Conservation (phyloP, 805 yeast genomes). For the Lachancea cidri region DNA sequence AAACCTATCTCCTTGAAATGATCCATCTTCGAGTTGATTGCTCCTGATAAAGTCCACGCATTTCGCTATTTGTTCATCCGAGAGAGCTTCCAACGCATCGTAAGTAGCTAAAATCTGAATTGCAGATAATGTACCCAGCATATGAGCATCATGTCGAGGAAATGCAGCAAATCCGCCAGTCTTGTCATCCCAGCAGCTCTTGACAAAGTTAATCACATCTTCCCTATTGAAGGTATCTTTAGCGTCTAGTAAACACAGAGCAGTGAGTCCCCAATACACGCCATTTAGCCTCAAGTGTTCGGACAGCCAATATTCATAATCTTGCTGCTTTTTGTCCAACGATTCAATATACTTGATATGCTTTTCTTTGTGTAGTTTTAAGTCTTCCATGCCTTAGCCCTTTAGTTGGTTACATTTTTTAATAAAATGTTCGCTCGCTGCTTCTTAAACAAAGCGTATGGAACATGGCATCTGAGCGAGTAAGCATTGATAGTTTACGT, state of each 20-base stretch:
- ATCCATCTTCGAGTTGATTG: conserved; percentile 48
- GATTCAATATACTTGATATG: conserved; percentile 55
- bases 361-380: conserved; percentile 35
- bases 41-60: conserved; percentile 36
- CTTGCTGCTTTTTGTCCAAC: conserved; percentile 49
- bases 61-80: conserved; percentile 25
- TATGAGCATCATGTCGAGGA: conserved; percentile 85
- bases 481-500: conserved; percentile 3
- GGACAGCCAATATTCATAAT: conserved; percentile 77
- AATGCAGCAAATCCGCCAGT: conserved; percentile 87
- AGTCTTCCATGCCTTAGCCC: background rate
- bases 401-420: background rate
- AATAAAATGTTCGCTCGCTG: background rate
- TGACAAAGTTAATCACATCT: conserved; percentile 64
- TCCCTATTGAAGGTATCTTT: conserved; percentile 51
- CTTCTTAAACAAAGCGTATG: background rate
- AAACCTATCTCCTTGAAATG: conserved; percentile 83
- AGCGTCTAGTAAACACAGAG: conserved; percentile 56
- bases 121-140: conserved; percentile 80
- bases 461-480: background rate
- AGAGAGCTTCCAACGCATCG: conserved; percentile 47
- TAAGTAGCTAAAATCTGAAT: conserved; percentile 71
- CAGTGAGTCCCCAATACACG: conserved; percentile 90
- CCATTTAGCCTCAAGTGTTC: conserved; percentile 92
- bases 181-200: conserved; percentile 53